phyloP scores from a whole-genome alignment of 148 eudicot genomes.

The Polygonum maritimum region DNA sequence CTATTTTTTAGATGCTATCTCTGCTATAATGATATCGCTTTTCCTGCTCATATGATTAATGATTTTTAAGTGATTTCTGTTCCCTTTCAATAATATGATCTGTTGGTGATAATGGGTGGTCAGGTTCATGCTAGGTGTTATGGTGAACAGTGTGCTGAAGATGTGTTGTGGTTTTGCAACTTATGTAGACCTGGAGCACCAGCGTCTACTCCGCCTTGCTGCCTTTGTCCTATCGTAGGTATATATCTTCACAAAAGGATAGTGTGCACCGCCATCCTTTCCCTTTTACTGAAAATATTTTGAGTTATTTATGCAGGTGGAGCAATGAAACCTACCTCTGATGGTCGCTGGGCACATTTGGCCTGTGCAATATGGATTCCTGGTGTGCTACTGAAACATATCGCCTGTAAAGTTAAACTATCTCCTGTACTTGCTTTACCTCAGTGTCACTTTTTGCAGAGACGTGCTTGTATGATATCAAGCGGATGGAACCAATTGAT shows the following conservation, averaged over 20 bases:
- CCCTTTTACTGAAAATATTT: not conserved
- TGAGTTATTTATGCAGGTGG: conserved; percentile 47
- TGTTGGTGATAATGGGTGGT: conserved; percentile 6
- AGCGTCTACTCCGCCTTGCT: conserved; percentile 60
- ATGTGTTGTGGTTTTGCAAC: conserved; percentile 88
- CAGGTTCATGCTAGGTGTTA: conserved; percentile 99
- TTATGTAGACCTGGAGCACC: conserved; percentile 93
- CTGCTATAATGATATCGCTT: not conserved
- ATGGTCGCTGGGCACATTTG: conserved; percentile 99
- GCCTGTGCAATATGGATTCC: conserved; percentile 99
- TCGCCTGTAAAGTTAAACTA: conserved; percentile 1
- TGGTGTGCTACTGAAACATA: conserved; percentile 37
- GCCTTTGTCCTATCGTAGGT: conserved; percentile 94
- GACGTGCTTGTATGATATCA: conserved; percentile 85
- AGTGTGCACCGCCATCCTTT: not conserved
- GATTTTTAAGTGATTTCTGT: not conserved
- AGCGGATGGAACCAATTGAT: conserved; percentile 99
- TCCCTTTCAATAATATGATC: not conserved
- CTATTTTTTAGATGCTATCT: not conserved
- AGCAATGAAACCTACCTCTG: conserved; percentile 96
- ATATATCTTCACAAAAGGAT: conserved; percentile 14
- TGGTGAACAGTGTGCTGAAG: conserved; percentile 84
- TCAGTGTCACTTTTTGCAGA: conserved; percentile 38
- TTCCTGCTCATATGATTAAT: not conserved
- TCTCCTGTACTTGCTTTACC: conserved; percentile 16